These are phyloP conservation scores for Tulasnella sp. DNA, from an alignment of 768 basidiomycete genomes.

Conservation along the genomic window DNA sequence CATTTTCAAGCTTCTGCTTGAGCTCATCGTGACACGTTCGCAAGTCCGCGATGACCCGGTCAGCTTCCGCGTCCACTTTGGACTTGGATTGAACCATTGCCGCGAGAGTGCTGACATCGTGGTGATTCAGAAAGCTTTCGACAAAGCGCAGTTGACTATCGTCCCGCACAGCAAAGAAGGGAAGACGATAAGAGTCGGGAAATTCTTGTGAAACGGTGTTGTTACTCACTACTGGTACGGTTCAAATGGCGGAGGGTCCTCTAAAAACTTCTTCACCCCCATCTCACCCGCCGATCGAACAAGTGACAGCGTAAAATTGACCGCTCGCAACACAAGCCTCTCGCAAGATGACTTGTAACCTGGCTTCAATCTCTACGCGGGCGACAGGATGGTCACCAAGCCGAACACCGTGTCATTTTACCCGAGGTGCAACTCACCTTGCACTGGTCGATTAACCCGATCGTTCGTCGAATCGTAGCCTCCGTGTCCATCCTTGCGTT, in stretches of 20 bases:
- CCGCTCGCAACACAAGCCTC: not conserved
- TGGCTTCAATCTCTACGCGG: not conserved
- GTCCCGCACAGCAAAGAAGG: not conserved
- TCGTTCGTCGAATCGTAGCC: not conserved
- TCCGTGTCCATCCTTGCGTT: not conserved
- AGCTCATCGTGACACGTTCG: constrained; percentile 3
- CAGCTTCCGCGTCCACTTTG: not conserved
- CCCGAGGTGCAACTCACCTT: not conserved
- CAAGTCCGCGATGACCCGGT: not conserved
- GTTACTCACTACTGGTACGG: not conserved
- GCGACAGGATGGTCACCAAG: not conserved
- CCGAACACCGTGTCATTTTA: not conserved
- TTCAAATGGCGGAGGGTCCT: not conserved
- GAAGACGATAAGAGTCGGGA: not conserved
- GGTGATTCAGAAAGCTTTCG: constrained; percentile 2
- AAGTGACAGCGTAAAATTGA: not conserved
- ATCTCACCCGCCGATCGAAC: not conserved
- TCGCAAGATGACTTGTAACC: constrained; percentile 5
- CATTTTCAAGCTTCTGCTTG: not conserved
- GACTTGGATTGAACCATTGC: constrained; percentile 5
- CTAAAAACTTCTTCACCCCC: constrained; percentile 2
- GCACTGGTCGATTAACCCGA: not conserved
- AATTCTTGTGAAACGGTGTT: not conserved
- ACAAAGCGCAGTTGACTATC: not conserved
- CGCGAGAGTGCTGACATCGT: not conserved